These are phyloP conservation scores for Dysphania ambrosioides DNA, from an alignment of 148 eudicot genomes.

Conservation along the genomic window DNA sequence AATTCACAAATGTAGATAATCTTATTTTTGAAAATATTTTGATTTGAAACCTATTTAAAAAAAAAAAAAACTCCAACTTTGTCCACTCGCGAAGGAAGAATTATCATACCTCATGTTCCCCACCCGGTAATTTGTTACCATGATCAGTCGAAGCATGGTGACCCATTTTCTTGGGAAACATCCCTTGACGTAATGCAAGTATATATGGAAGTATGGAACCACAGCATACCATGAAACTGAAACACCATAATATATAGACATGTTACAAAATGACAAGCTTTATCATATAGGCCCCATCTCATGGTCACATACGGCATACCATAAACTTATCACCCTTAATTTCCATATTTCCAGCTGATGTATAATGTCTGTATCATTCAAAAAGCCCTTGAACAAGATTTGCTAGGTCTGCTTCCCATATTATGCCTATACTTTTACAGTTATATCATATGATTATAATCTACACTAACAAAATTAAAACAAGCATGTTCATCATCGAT, in stretches of 20 bases:
- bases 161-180: slow-evolving; percentile 21
- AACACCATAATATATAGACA: not conserved
- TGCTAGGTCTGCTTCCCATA: too few species aligned
- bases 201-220: slow-evolving; percentile 7
- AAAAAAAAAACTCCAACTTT: too few species aligned
- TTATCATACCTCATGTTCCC: not conserved
- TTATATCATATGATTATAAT: slow-evolving; percentile 10
- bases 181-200: not conserved
- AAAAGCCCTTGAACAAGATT: not conserved
- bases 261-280: slow-evolving; percentile 11
- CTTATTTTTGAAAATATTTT: too few species aligned
- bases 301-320: slow-evolving; percentile 9
- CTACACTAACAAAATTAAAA: slow-evolving; percentile 8
- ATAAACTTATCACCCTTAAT: not conserved
- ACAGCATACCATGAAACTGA: slow-evolving; percentile 8
- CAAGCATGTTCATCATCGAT: slow-evolving; percentile 28
- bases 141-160: slow-evolving; percentile 19
- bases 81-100: not conserved
- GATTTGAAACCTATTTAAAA: too few species aligned
- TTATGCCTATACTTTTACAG: not conserved
- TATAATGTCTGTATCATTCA: not conserved
- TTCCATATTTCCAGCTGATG: slow-evolving; percentile 1
- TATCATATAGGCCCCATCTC: not conserved
- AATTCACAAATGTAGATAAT: too few species aligned
- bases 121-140: not conserved